phyloP scores from a whole-genome alignment of 108 stramenopile species.

The Cyclotella kingstonii region DNA sequence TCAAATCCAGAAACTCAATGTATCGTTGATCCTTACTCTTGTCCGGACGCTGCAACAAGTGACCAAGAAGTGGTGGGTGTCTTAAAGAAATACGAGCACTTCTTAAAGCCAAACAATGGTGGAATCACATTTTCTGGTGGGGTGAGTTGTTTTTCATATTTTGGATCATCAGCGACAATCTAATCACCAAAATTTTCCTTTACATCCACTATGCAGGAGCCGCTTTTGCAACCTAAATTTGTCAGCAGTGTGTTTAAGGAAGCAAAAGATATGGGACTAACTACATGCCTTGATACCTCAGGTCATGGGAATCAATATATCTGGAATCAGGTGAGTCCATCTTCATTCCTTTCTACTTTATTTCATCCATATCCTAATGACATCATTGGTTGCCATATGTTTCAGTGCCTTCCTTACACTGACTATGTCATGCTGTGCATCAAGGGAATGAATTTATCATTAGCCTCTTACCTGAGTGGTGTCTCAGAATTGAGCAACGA shows the following conservation, averaged over 20 bases:
- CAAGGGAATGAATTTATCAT: constrained; percentile 58
- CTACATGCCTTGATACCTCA: constrained; percentile 66
- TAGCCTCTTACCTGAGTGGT: constrained; percentile 46
- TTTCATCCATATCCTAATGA: no score
- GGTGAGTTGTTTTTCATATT: not conserved
- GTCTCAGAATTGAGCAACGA: constrained; percentile 36
- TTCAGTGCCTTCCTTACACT: constrained; percentile 40
- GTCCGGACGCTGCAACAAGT: constrained; percentile 57
- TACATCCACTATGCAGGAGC: constrained; percentile 13
- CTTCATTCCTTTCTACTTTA: no score
- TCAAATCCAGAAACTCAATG: constrained; percentile 67
- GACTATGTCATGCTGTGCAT: constrained; percentile 61
- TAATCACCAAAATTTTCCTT: not conserved
- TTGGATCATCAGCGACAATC: not conserved
- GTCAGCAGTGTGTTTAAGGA: constrained; percentile 47
- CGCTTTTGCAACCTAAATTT: constrained; percentile 60
- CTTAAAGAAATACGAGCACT: constrained; percentile 48
- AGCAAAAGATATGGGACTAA: constrained; percentile 46
- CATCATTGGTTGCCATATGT: no score
- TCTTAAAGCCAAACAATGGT: constrained; percentile 49
- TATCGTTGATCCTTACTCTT: constrained; percentile 42
- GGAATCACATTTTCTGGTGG: constrained; percentile 67
- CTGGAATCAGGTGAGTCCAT: constrained; percentile 43
- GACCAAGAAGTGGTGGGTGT: constrained; percentile 42
- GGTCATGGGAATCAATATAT: constrained; percentile 50